These are phyloP conservation scores for Novymonas esmeraldas DNA, from an alignment of 208 protist genomes.

Conservation along the genomic window DNA sequence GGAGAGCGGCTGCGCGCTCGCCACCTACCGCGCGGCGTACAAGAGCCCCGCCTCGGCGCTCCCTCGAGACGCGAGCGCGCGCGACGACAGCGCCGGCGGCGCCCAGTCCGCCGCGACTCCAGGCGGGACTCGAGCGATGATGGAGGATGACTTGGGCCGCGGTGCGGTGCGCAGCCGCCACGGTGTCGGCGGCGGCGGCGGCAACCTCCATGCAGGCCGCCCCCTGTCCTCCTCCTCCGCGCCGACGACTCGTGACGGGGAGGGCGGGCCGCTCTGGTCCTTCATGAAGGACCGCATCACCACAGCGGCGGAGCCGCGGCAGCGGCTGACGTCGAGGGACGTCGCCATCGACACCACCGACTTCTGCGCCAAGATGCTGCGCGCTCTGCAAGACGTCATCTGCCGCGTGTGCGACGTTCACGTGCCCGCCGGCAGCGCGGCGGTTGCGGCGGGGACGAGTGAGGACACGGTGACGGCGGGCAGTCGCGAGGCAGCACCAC, in stretches of 20 bases:
- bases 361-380: constrained; percentile 66
- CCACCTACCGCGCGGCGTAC: constrained; percentile 63
- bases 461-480: background rate
- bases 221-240: background rate
- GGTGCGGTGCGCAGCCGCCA: constrained; percentile 24
- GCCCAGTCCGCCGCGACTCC: background rate
- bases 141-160: constrained; percentile 26
- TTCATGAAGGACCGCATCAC: constrained; percentile 23
- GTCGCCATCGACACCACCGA: constrained; percentile 76
- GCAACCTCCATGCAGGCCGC: background rate
- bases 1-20: constrained; percentile 31
- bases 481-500: background rate
- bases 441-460: background rate
- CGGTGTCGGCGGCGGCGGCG: constrained; percentile 12
- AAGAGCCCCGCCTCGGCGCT: background rate
- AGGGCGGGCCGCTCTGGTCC: constrained; percentile 24
- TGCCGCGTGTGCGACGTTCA: constrained; percentile 37
- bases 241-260: background rate
- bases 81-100: background rate
- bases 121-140: constrained; percentile 16
- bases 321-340: constrained; percentile 48
- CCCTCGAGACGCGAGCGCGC: background rate
- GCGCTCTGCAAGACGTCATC: constrained; percentile 53
- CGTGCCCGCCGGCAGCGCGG: background rate
- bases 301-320: constrained; percentile 17